Evolutionary conservation across 169 alveolate species (phyloP).

Genomic region (Toxoplasma gondii): DNA sequence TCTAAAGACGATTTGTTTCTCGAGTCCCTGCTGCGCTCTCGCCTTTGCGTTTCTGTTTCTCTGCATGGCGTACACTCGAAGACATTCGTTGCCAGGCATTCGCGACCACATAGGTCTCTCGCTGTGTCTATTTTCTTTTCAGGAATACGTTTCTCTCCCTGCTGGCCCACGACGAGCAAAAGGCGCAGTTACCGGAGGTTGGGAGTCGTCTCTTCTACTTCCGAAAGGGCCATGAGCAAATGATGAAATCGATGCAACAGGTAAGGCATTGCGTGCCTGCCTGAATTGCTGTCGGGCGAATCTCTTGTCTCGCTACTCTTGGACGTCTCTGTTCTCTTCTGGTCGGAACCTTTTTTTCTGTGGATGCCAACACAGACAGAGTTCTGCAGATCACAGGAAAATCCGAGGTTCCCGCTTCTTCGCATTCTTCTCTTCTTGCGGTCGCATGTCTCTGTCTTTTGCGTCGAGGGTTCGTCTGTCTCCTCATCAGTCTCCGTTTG

Average conservation of each 20-base stretch:
- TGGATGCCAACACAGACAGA: neutral
- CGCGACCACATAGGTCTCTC: neutral
- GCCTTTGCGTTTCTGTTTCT: too few relatives aligned
- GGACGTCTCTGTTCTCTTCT: neutral
- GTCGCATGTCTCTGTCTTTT: too few relatives aligned
- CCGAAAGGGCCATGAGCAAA: conserved; percentile 56
- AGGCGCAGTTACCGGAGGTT: conserved; percentile 34
- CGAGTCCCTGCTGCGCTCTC: too few relatives aligned
- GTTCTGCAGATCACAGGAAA: too few relatives aligned
- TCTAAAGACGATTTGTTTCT: too few relatives aligned
- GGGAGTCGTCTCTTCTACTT: conserved; percentile 55
- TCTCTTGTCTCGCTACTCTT: neutral
- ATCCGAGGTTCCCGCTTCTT: too few relatives aligned
- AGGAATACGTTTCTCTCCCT: conserved; percentile 47
- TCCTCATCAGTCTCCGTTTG: too few relatives aligned
- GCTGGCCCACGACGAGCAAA: conserved; percentile 56
- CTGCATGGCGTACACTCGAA: too few relatives aligned
- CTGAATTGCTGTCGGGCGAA: neutral
- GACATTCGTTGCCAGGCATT: too few relatives aligned
- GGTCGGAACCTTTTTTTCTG: neutral
- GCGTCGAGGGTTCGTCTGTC: too few relatives aligned
- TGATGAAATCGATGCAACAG: conserved; percentile 36
- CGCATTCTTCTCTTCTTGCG: too few relatives aligned
- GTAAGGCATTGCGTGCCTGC: neutral
- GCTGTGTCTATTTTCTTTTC: neutral